Evolutionary conservation across 2,329 filamentous ascomycete species (phyloP).

Genomic region (Aureobasidium uvarum): DNA sequence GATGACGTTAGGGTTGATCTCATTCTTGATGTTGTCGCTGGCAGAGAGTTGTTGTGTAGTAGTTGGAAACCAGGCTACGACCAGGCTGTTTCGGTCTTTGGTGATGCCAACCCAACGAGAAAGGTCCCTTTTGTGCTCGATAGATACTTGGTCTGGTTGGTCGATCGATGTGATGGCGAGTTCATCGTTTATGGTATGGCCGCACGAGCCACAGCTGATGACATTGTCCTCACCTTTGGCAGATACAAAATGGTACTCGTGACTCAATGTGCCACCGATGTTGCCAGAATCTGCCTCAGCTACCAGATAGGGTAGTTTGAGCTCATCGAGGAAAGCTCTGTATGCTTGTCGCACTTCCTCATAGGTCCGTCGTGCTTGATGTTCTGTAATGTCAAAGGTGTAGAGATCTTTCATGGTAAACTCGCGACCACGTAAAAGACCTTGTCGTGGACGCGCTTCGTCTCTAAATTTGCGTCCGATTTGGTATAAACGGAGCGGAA

Average conservation of each 20-base stretch:
- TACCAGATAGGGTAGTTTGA: constrained; percentile 79
- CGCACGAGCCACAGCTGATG: constrained; percentile 70
- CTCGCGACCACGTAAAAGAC: constrained; percentile 81
- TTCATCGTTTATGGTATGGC: constrained; percentile 83
- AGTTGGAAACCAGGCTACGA: constrained; percentile 66
- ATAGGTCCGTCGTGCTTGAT: constrained; percentile 78
- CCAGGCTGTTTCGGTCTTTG: constrained; percentile 63
- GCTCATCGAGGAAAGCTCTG: constrained; percentile 70
- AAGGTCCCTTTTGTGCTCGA: constrained; percentile 25
- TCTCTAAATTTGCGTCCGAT: constrained; percentile 93
- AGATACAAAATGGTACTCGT: constrained; percentile 88
- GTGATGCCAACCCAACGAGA: constrained; percentile 63
- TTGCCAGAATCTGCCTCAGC: constrained; percentile 92
- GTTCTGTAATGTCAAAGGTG: constrained; percentile 73
- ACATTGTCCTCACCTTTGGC: constrained; percentile 81
- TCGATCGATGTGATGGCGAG: constrained; percentile 44
- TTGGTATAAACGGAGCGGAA: constrained; percentile 87
- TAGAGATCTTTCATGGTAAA: constrained; percentile 99
- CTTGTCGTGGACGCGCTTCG: constrained; percentile 83
- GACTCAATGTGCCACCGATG: constrained; percentile 89
- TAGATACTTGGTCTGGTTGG: background rate
- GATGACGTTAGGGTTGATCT: constrained; percentile 61
- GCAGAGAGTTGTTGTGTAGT: constrained; percentile 31
- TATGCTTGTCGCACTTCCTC: constrained; percentile 71
- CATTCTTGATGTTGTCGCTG: constrained; percentile 29